phyloP scores from a whole-genome alignment of 495 filamentous ascomycete genomes.

The Xylaria flabelliformis region DNA sequence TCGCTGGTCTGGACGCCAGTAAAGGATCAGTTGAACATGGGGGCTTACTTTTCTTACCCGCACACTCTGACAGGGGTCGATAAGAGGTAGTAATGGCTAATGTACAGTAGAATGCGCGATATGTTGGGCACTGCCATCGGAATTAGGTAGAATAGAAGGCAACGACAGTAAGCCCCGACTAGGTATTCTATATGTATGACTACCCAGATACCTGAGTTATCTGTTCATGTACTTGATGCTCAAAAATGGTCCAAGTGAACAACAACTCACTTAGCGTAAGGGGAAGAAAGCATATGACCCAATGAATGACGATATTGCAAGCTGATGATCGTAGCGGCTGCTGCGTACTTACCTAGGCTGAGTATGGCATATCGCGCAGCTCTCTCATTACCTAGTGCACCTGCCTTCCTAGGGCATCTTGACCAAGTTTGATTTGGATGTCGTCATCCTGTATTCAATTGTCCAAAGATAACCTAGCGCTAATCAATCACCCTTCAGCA shows the following conservation, averaged over 20 bases:
- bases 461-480: conserved; percentile 4
- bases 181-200: too few species aligned
- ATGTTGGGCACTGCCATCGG: background rate
- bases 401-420: conserved; percentile 4
- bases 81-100: background rate
- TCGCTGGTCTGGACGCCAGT: conserved; percentile 10
- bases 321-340: conserved; percentile 9
- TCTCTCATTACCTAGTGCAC: background rate
- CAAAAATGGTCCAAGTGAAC: background rate
- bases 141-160: background rate
- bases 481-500: background rate
- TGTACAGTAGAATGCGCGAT: conserved; percentile 3
- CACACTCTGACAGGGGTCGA: background rate
- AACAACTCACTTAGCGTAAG: background rate
- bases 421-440: conserved; percentile 14
- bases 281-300: conserved; percentile 10
- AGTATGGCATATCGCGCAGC: background rate
- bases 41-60: conserved; percentile 6
- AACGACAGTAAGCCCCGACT: background rate
- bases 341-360: background rate
- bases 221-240: background rate
- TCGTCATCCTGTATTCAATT: conserved; percentile 9
- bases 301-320: conserved; percentile 5
- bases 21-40: conserved; percentile 19
- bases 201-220: too few species aligned